Base-by-base conservation (phyloP, 768 basidiomycete genomes). In the Coprinopsis marcescibilis region DNA sequence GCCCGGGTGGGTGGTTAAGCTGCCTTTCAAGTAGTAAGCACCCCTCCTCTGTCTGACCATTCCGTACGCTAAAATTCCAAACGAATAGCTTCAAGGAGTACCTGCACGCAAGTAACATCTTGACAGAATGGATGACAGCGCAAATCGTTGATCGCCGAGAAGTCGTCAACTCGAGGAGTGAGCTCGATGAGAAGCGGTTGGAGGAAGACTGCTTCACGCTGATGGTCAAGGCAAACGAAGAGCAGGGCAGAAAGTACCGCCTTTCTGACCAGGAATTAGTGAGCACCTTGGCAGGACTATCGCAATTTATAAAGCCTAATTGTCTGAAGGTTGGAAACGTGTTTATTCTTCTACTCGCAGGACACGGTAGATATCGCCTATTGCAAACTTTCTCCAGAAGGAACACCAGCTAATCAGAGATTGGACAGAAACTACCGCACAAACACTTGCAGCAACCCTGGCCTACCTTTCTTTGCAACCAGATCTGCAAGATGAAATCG, bases 301-400 rank as follows among this genome's bases (percentile, higher is more conserved):
- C 30, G 41, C 35, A 29, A 33, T 30, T 25, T 20, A 30, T 38
- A 2, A 30, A 40, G 20, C 5, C 10, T 20, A 2, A 23, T 4
- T 26, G 26, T 21, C 14, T 36, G 30, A 46, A 77, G 76, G 74
- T 77, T 39, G 78, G 77, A 4, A 80, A 80, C 41, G 55, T 77
- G 1, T 80, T 69, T 51, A 52, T 70, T 10, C 63, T 77, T 55
- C 60, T 83, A 19, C 73, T 81, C 32, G 78, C 80, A 35, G 80
- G 81, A 11, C 77, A 81, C 57, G 80, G 78, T 71, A 49, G 29
- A 63, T 51, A n/a, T 46, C 33, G 6, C 30, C 19, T 30, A 8
- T 3, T 41, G 14, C 13, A 1, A 15, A n/a, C 24, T 7, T 20
- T 17, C n/a, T n/a, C n/a, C n/a, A 32, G 29, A n/a, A 8, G n/a